Conservation (phyloP, 257 asterid genomes). For the Solanum rostratum region DNA sequence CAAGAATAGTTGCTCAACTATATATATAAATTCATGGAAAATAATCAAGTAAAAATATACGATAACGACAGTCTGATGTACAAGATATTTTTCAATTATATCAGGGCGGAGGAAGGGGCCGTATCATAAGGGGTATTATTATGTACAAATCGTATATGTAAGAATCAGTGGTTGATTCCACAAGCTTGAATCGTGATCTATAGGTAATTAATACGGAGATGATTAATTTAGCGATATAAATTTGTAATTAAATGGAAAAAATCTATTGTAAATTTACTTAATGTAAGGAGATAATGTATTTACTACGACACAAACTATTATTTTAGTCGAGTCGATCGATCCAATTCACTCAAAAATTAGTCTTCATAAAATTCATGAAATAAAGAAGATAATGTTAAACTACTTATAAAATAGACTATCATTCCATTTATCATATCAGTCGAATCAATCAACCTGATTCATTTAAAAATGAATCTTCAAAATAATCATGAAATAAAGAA, state of each 20-base stretch:
- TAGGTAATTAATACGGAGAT: neutral
- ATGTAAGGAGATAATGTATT: too few species aligned
- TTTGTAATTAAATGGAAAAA: too few species aligned
- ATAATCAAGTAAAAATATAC: neutral
- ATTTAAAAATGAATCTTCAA: neutral
- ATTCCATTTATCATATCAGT: neutral
- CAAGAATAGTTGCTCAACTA: conserved; percentile 54
- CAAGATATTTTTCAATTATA: neutral
- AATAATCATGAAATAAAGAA: neutral
- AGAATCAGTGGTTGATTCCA: neutral
- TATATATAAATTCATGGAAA: neutral
- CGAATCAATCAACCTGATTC: neutral
- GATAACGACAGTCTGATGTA: neutral
- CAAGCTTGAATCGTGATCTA: fast-evolving
- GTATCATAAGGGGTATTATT: neutral
- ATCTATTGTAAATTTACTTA: too few species aligned
- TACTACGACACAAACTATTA: too few species aligned
- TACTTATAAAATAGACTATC: neutral
- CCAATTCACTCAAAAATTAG: neutral
- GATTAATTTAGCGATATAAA: too few species aligned
- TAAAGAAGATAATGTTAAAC: neutral
- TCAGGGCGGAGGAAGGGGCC: neutral
- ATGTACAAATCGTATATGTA: neutral
- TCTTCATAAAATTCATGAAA: neutral
- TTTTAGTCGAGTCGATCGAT: neutral